These are phyloP conservation scores for Talaromyces marneffei DNA, from an alignment of 2,329 filamentous ascomycete species.

Conservation along the genomic window DNA sequence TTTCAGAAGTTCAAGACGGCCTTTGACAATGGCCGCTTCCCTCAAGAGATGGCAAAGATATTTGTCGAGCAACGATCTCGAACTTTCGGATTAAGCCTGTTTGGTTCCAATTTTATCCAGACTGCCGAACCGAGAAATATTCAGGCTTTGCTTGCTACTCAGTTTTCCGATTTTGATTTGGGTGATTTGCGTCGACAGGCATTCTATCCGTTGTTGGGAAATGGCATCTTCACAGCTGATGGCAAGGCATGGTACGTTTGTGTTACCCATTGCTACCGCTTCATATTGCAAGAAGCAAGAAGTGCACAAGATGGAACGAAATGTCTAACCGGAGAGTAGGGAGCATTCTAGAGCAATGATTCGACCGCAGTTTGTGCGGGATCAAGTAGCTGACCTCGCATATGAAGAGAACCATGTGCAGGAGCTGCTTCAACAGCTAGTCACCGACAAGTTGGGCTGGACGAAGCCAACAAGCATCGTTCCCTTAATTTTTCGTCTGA, in stretches of 20 bases:
- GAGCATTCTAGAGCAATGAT: conserved; percentile 67
- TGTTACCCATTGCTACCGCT: conserved; percentile 33
- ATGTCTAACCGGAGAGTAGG: conserved; percentile 60
- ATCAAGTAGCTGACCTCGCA: conserved; percentile 74
- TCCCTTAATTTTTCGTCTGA: conserved; percentile 75
- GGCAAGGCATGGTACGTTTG: conserved; percentile 60
- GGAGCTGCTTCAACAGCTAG: conserved; percentile 59
- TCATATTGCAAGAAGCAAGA: conserved; percentile 41
- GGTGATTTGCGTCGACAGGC: conserved; percentile 66
- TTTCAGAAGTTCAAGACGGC: background rate
- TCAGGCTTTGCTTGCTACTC: conserved; percentile 75
- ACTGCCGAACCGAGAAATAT: conserved; percentile 54
- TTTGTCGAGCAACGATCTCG: background rate
- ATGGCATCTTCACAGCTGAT: conserved; percentile 63
- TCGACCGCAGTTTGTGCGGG: conserved; percentile 78
- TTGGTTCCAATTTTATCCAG: conserved; percentile 20
- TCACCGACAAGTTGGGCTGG: conserved; percentile 52
- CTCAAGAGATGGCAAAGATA: background rate
- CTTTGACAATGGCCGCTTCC: conserved; percentile 5
- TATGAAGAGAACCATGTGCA: conserved; percentile 71
- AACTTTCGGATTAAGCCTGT: background rate
- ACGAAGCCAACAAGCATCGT: conserved; percentile 59
- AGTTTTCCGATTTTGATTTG: conserved; percentile 80
- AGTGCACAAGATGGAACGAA: no score
- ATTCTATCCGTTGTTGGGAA: conserved; percentile 22